Evolutionary conservation across 2,329 filamentous ascomycete species (phyloP).

Genomic region (Fonsecaea monophora): DNA sequence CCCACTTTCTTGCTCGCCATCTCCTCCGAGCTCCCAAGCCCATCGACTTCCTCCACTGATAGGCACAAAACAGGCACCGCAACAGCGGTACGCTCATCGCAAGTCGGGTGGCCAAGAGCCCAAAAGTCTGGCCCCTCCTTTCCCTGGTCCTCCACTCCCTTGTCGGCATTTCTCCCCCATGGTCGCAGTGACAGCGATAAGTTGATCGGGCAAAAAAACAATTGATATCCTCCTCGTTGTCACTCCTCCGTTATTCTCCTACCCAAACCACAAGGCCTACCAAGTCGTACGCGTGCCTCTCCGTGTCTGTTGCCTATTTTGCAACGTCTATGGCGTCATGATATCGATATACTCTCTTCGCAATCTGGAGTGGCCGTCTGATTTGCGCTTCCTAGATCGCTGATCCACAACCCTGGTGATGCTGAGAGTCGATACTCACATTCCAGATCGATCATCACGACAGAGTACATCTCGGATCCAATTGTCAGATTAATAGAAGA

Average conservation of each 20-base stretch:
- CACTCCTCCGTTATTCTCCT: conserved; percentile 1
- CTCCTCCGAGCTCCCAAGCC: background rate
- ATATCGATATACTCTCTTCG: conserved; percentile 23
- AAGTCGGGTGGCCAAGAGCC: background rate
- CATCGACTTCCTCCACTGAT: conserved; percentile 17
- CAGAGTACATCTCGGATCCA: background rate
- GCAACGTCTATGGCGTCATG: conserved; percentile 37
- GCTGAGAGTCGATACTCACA: conserved; percentile 8
- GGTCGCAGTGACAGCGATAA: conserved; percentile 14
- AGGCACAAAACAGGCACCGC: conserved; percentile 10
- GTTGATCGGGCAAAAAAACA: conserved; percentile 1
- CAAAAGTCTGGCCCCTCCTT: conserved; percentile 18
- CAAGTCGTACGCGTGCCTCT: background rate
- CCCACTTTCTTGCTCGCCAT: conserved; percentile 19
- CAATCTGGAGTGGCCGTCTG: conserved; percentile 20
- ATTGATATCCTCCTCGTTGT: conserved; percentile 4
- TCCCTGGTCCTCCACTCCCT: conserved; percentile 10
- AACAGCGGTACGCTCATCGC: conserved; percentile 11
- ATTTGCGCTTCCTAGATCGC: conserved; percentile 19
- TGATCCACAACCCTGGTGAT: conserved; percentile 17
- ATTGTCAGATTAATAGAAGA: background rate
- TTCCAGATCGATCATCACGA: conserved; percentile 6
- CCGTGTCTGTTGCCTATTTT: conserved; percentile 10
- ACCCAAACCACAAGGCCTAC: background rate
- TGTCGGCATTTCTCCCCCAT: conserved; percentile 17